Evolutionary conservation across 768 basidiomycete genomes (phyloP).

Genomic region (Trametes sanguinea): DNA sequence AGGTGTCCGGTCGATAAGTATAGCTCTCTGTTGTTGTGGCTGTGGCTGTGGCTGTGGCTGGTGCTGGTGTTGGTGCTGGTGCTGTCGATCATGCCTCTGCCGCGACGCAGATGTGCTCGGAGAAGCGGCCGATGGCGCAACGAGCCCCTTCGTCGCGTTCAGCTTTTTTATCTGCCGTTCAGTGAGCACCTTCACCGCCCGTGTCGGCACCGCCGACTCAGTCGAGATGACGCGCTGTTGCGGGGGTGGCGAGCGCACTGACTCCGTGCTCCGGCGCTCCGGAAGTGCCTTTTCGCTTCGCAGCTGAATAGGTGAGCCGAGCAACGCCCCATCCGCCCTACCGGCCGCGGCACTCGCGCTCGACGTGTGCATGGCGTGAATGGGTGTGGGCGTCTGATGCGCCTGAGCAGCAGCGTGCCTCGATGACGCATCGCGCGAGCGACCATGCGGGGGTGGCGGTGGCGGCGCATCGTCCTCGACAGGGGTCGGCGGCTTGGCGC

Average conservation of each 20-base stretch:
- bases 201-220: constrained; percentile 16
- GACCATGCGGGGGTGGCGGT: background rate
- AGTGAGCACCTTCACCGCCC: constrained; percentile 28
- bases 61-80: too few relatives aligned
- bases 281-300: constrained; percentile 8
- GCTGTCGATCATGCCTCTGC: constrained; percentile 10
- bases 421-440: constrained; percentile 2
- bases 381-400: background rate
- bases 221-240: constrained; percentile 18
- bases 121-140: background rate
- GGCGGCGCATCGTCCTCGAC: constrained; percentile 20
- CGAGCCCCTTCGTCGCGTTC: constrained; percentile 17
- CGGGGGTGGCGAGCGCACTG: constrained; percentile 8
- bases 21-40: too few relatives aligned
- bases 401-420: background rate
- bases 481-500: constrained; percentile 21
- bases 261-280: constrained; percentile 7
- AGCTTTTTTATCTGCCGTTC: constrained; percentile 33
- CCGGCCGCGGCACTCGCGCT: background rate
- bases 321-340: background rate
- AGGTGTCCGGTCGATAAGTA: background rate
- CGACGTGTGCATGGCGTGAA: background rate
- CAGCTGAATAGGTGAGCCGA: constrained; percentile 21
- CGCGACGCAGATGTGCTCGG: background rate
- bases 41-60: too few relatives aligned